Percentiles rank a stretch among this genome's conserved stretches.
Evolutionary conservation across 495 filamentous ascomycete species (phyloP).

Genomic region (Neurospora sp.): DNA sequence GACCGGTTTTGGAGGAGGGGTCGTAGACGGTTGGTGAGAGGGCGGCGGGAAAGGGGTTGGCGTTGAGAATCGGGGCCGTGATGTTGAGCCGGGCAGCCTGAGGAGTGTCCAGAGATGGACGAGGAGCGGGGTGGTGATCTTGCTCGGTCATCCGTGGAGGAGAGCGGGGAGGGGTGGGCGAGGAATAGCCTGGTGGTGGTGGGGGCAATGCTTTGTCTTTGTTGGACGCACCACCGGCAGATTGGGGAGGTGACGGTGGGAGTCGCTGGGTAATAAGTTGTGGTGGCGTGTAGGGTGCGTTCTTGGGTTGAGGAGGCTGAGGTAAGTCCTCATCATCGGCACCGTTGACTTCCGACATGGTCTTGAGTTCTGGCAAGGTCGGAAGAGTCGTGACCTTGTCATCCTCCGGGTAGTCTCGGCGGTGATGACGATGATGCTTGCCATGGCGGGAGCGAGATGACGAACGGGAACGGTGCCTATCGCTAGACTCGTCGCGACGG

Average conservation of each 20-base stretch:
- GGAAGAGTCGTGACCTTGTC: not conserved
- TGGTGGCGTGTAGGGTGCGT: not conserved
- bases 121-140: not conserved
- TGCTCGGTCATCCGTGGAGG: slow-evolving; percentile 5
- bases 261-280: not conserved
- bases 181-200: not conserved
- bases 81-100: slow-evolving; percentile 18
- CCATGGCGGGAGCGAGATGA: slow-evolving; percentile 10
- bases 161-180: not conserved
- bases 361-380: not conserved
- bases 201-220: not conserved
- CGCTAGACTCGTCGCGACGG: slow-evolving; percentile 19
- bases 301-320: slow-evolving; percentile 25
- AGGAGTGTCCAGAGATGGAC: not conserved
- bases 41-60: slow-evolving; percentile 31
- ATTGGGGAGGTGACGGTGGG: slow-evolving; percentile 1
- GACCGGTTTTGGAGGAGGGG: slow-evolving; percentile 26
- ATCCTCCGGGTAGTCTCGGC: slow-evolving; percentile 21
- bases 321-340: slow-evolving; percentile 29
- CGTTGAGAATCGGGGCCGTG: slow-evolving; percentile 38
- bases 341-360: slow-evolving; percentile 30
- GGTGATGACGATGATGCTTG: slow-evolving; percentile 20
- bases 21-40: slow-evolving; percentile 38
- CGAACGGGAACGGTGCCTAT: slow-evolving; percentile 9
- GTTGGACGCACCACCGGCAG: not conserved